phyloP scores from a whole-genome alignment of 805 yeast genomes.

The Ogataea pilisensis region DNA sequence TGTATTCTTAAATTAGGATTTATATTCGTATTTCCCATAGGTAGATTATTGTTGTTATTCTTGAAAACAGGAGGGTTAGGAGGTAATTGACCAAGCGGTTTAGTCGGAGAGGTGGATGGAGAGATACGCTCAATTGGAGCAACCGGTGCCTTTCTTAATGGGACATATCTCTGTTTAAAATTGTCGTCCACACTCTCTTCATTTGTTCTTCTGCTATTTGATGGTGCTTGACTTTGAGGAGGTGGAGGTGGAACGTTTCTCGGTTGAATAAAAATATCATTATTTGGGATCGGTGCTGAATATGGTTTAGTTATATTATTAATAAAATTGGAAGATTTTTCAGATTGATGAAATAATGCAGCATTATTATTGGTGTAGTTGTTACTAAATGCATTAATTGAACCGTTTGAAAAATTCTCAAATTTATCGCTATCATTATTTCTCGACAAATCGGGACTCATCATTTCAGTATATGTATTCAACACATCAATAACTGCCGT shows the following conservation, averaged over 20 bases:
- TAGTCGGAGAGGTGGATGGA: constrained; percentile 10
- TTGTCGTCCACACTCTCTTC: constrained; percentile 1
- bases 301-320: constrained; percentile 32
- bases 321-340: constrained; percentile 15
- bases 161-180: constrained; percentile 23
- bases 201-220: constrained; percentile 2
- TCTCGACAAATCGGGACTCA: constrained; percentile 33
- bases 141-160: constrained; percentile 39
- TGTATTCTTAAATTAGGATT: constrained; percentile 17
- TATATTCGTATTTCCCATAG: constrained; percentile 8
- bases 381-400: neutral
- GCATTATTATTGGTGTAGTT: constrained; percentile 5
- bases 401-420: neutral
- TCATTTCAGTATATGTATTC: constrained; percentile 45
- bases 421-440: constrained; percentile 1
- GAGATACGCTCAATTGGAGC: constrained; percentile 29
- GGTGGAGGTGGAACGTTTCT: constrained; percentile 35
- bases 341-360: neutral
- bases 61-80: constrained; percentile 22
- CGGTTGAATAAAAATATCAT: constrained; percentile 28
- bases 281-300: constrained; percentile 11
- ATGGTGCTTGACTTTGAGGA: constrained; percentile 8
- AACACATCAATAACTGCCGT: constrained; percentile 60
- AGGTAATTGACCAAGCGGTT: constrained; percentile 24
- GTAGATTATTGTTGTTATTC: neutral